Evolutionary conservation across 345 rosid genomes (phyloP), one percentile per base, ranked within the genome.

Genomic region (Hirschfeldia incana): DNA sequence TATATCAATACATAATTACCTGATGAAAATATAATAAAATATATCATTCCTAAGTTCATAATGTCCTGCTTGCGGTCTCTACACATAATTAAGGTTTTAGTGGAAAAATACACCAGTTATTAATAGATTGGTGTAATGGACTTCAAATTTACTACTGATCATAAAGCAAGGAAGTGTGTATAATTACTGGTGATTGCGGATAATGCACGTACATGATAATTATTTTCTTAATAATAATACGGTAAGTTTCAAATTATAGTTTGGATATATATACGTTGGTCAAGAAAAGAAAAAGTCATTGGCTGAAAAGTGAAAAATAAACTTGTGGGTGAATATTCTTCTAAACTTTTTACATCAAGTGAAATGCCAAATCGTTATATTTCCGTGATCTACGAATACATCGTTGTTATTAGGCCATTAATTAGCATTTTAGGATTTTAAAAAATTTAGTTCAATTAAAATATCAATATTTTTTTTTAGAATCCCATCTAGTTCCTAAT

Each of bases 121-220:
- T 70, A 53, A n/a, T 27, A 64, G 44, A 64, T 64, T 65, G 49
- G 59, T 70, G 76, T 21, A 29, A 71, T 30, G 57, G 34, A 65
- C 49, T 32, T 70, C 46, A 70, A 70, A 28, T 44, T 49, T n/a
- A 68, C 49, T 29, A 42, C 26, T 68, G 67, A 44, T 60, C n/a
- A 63, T 15, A 44, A 69, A 69, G 67, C 57, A 76, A 76, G 67
- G 67, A 29, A 26, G n/a, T 69, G 68, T 44, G 75, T 63, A 77
- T 33, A 46, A 77, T 37, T 64, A 71, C 46, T 10, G 44, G 65
- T 71, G 59, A 71, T 44, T 78, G 46, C 65, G 69, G 44, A 49
- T 70, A n/a, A 34, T 49, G 69, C 80, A 77, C 42, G 70, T 65
- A 70, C 67, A 60, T 28, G 53, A 46, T 32, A 70, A 51, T 51